Evolutionary conservation across 2,329 filamentous ascomycete genomes (phyloP), one percentile per base, ranked within the genome.

Genomic region (Talaromyces funiculosus): DNA sequence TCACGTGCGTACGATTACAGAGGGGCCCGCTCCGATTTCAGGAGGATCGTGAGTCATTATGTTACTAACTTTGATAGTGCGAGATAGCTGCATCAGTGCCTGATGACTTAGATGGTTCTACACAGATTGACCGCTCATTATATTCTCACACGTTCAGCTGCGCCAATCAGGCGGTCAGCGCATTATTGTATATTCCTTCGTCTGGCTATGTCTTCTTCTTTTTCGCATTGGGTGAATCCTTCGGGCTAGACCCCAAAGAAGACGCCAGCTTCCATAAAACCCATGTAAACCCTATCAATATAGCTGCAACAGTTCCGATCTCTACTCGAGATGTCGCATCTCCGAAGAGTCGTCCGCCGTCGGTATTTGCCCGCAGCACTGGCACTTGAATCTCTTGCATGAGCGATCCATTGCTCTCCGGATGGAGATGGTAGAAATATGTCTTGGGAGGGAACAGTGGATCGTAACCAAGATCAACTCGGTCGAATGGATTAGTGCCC

Each of bases 391-490:
- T 69, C 4, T 73, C 70, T 69, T 83, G 86, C 53, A 83, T 76
- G 22, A 90, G 74, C 53, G 69, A 45, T 58, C 22, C 53, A 3
- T 57, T 26, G 37, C 12, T 33, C 47, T 53, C 61, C 37, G 51
- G 61, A 37, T 81, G 77, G 1, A 90, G 73, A 71, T 97, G 91
- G 81, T 92, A 95, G 71, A 96, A 97, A 70, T 90, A 81, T 0
- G 91, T 96, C 54, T 84, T 82, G 0, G 85, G 82, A 1, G 84
- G 85, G 72, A 97, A 97, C 8, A 95, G 74, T 0, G 82, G 84
- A 65, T 97, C 93, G 72, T 92, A 97, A 0, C 92, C 92, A n/a
- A 97, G 68, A 69, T 90, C 85, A n/a, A 82, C 78, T 5, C 90
- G 81, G 72, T 97, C 92, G 73, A 97, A 97, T 0, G 93, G 93